Conservation (phyloP, 495 filamentous ascomycete genomes). For the Letharia columbiana region DNA sequence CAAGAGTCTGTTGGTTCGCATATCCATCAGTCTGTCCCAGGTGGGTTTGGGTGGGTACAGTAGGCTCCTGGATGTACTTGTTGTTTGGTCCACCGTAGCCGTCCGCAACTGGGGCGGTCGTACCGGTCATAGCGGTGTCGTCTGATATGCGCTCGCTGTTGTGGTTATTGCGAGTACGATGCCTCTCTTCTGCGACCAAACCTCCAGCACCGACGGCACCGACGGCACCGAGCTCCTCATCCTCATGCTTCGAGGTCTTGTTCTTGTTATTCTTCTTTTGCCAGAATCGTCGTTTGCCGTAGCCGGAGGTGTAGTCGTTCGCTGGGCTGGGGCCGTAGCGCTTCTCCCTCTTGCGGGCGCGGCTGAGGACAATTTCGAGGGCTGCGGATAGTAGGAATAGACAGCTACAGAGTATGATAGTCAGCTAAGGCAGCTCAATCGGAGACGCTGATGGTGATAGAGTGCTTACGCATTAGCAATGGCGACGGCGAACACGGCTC, state of each 20-base stretch:
- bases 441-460: not conserved
- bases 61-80: conserved; percentile 14
- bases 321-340: conserved; percentile 67
- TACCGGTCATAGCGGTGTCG: conserved; percentile 23
- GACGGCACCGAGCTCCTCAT: conserved; percentile 20
- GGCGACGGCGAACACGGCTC: conserved; percentile 64
- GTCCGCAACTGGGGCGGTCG: conserved; percentile 11
- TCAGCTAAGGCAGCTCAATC: not conserved
- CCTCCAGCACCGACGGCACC: conserved; percentile 22
- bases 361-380: conserved; percentile 54
- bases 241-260: conserved; percentile 12
- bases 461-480: conserved; percentile 66
- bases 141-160: conserved; percentile 20
- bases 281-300: conserved; percentile 32
- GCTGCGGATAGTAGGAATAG: conserved; percentile 60
- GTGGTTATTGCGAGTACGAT: conserved; percentile 10
- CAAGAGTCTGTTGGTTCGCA: not conserved
- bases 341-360: conserved; percentile 68
- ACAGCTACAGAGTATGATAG: conserved; percentile 36
- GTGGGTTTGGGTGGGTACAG: not conserved
- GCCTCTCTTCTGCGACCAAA: conserved; percentile 20
- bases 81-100: conserved; percentile 21
- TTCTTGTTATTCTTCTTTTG: conserved; percentile 21
- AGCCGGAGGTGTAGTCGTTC: conserved; percentile 71
- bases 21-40: not conserved